A percentile compares a stretch with the other conserved stretches of the same genome.
Evolutionary conservation across 495 filamentous ascomycete species (phyloP).

Genomic region (Margaritispora aquatica): DNA sequence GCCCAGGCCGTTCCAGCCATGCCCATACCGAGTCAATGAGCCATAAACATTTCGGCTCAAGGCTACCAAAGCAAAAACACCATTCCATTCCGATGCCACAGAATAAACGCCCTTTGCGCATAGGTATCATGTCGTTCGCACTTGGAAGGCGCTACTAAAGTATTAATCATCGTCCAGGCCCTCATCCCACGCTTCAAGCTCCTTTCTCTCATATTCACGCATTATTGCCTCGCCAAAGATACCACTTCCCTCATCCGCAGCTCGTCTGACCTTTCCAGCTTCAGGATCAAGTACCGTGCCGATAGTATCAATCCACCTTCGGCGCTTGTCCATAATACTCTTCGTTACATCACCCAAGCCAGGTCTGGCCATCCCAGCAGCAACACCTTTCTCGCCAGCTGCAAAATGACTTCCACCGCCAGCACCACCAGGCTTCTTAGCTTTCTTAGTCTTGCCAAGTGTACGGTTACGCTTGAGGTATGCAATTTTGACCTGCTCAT

Average conservation of each 20-base stretch:
- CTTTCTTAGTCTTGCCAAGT: constrained; percentile 88
- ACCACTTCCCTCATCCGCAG: constrained; percentile 28
- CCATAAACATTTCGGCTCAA: not conserved
- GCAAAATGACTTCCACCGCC: constrained; percentile 46
- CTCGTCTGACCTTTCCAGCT: constrained; percentile 47
- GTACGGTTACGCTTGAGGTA: constrained; percentile 96
- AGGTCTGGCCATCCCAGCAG: constrained; percentile 56
- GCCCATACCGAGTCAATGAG: no score
- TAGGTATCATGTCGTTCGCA: no score
- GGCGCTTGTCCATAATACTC: constrained; percentile 81
- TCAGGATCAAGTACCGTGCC: constrained; percentile 73
- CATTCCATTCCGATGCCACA: not conserved
- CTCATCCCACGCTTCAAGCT: constrained; percentile 72
- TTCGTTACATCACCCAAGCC: constrained; percentile 87
- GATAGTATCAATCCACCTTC: constrained; percentile 82
- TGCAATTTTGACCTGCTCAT: constrained; percentile 88
- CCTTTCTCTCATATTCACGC: constrained; percentile 52
- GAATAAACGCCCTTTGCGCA: not conserved
- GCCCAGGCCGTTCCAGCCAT: not conserved
- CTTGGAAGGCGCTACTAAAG: not conserved
- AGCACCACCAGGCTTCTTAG: constrained; percentile 65
- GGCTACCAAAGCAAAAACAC: not conserved
- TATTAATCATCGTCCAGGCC: constrained; percentile 52
- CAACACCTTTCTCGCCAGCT: constrained; percentile 28
- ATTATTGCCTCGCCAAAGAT: constrained; percentile 59